Base-by-base conservation (phyloP, 257 asterid genomes). In the Penstemon newberryi region DNA sequence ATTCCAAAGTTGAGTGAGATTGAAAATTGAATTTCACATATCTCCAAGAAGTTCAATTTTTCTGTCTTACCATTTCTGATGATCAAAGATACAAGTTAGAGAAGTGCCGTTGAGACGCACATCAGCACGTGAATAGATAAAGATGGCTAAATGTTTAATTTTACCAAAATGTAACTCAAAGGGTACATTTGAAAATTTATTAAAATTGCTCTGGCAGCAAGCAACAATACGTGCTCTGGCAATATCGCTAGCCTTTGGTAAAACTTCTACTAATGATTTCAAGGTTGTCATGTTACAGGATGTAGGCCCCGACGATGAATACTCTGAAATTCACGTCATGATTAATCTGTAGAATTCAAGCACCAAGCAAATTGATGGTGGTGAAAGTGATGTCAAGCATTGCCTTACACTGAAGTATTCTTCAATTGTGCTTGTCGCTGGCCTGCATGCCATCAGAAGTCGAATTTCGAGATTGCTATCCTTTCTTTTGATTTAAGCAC, bases 321-420 rank as follows among this genome's bases (percentile, higher is more conserved):
- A 51, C 56, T 8, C 3, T 51, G 5, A 51, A 4, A 13, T 8
- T 8, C 12, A 3, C 18, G 12, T 5, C 56, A 51, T 5, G 9
- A 51, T 44, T 41, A 55, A 71, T 42, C 6, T 71, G 9, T 63
- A 62, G 5, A 47, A 36, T 62, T 9, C 55, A 36, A 62, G 64
- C 6, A 55, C 60, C 18, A 49, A 71, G 46, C 2, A 42, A 43
- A 4, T 71, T 19, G 56, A 62, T 7, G 10, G 18, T 15, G 18
- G 18, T 15, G 18, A 15, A 15, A 15, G 7, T n/a, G 12, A 19
- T 4, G 5, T 33, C 25, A 13, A 51, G 18, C 18, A 15, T 15
- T 15, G 18, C 18, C 18, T 15, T 11, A n/a, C 12, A 8, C 19
- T 9, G 65, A 60, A 13, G 4, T 60, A 3, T 13, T 60, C 50